phyloP scores from a whole-genome alignment of 208 protist genomes.

The Acanthamoeba sp. region DNA sequence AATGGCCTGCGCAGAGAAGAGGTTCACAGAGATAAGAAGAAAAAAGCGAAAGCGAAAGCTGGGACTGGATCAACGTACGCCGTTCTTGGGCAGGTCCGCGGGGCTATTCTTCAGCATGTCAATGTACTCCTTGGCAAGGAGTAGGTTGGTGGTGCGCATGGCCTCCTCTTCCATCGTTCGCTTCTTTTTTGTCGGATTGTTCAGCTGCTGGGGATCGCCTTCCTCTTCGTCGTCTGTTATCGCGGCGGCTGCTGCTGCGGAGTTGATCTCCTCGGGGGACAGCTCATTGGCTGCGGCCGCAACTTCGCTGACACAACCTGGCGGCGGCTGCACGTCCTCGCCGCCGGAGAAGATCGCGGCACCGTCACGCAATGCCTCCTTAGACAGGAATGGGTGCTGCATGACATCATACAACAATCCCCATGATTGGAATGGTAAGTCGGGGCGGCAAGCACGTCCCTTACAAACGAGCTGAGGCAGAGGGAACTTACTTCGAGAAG shows the following conservation, averaged over 20 bases:
- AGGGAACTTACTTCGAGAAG: background rate
- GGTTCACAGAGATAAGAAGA: background rate
- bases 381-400: conserved; percentile 2
- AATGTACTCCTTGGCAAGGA: conserved; percentile 14
- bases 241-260: background rate
- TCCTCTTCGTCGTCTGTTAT: background rate
- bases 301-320: background rate
- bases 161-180: background rate
- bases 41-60: background rate
- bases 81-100: background rate
- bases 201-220: background rate
- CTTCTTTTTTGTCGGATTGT: background rate
- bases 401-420: background rate
- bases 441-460: background rate
- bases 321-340: background rate
- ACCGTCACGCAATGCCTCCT: background rate
- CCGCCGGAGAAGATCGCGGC: background rate
- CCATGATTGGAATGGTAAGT: too few relatives aligned
- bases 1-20: background rate
- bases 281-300: background rate
- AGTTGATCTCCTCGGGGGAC: background rate
- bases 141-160: conserved; percentile 35
- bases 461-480: background rate
- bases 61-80: background rate
- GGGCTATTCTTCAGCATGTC: background rate